Evolutionary conservation across 225 moss, liverwort and hornwort genomes (phyloP).

Genomic region (Physcomitrellopsis africana): DNA sequence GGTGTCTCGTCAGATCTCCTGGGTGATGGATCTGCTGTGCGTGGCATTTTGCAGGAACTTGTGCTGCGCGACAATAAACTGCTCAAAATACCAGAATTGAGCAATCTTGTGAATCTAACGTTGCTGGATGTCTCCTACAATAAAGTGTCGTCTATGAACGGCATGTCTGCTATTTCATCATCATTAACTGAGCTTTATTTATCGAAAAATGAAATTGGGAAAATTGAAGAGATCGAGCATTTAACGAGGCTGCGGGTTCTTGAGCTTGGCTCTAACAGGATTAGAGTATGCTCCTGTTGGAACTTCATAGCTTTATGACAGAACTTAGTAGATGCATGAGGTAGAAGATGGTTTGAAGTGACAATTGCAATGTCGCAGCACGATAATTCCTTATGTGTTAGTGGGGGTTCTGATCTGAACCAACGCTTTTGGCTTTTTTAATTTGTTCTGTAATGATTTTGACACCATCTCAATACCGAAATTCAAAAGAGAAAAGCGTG

Average conservation of each 20-base stretch:
- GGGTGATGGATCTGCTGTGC: constrained; percentile 13
- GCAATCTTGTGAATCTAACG: constrained; percentile 56
- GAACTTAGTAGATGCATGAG: constrained; percentile 11
- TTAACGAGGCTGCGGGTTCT: constrained; percentile 69
- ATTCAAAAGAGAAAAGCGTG: background rate
- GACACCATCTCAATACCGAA: background rate
- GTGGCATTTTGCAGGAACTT: constrained; percentile 58
- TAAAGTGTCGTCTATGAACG: constrained; percentile 68
- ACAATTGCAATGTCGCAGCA: background rate
- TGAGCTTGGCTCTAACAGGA: constrained; percentile 90
- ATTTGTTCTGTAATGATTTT: constrained; percentile 17
- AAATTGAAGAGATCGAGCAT: constrained; percentile 84
- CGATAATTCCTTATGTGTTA: background rate
- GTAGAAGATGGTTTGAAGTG: background rate
- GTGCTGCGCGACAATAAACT: constrained; percentile 93
- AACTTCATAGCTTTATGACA: background rate
- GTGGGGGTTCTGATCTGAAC: constrained; percentile 4
- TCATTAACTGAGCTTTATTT: constrained; percentile 68
- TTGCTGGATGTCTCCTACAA: constrained; percentile 92
- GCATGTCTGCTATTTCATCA: constrained; percentile 52
- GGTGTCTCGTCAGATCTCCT: background rate
- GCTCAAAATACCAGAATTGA: constrained; percentile 58
- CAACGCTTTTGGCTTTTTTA: background rate
- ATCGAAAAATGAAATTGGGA: constrained; percentile 75
- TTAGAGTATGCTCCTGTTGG: constrained; percentile 52